Evolutionary conservation across 163 green algal genomes (phyloP), one percentile per base, ranked within the genome.

Genomic region (Chlorella variabilis): DNA sequence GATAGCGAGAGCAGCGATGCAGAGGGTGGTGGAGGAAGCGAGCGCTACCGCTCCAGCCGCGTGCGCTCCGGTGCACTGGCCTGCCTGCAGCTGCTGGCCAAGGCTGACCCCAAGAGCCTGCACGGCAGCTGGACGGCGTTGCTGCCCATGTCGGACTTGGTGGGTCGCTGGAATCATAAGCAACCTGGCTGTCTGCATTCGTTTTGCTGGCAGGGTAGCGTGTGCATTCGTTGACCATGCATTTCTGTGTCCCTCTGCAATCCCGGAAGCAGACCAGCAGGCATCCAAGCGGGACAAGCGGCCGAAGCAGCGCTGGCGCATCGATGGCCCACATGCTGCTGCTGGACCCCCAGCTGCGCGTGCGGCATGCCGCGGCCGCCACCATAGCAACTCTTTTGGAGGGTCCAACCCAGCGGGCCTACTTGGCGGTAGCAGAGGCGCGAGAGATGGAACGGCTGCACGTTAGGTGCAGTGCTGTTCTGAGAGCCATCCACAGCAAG

Each of bases 401-500:
- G 82, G 93, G 93, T 9, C 82, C 91, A n/a, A 82, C 87, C 8
- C 89, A 91, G 71, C 82, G 89, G 15, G 78, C 84, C 11, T 95
- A 94, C 81, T 75, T 97, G 36, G 87, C 81, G 0, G 89, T 96
- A 25, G 93, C 92, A 20, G 91, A 96, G 84, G 75, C 75, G 0
- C n/a, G 75, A 4, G 59, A 81, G n/a, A 27, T 49, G 8, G 56
- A 75, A 0, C 80, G 71, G 8, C 78, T 73, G 29, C 71, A 71
- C 20, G 65, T 83, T 71, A 83, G 83, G 83, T 82, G 7, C 31
- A 36, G 4, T 56, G 65, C 23, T 13, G 4, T 23, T 51, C 38
- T 69, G 2, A 23, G n/a, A 31, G n/a, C 58, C 25, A n/a, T n/a
- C n/a, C n/a, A n/a, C n/a, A n/a, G n/a, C n/a, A n/a, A n/a, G n/a